Base-by-base conservation (phyloP, 352 stramenopile species). In the Peronospora farinosa region DNA sequence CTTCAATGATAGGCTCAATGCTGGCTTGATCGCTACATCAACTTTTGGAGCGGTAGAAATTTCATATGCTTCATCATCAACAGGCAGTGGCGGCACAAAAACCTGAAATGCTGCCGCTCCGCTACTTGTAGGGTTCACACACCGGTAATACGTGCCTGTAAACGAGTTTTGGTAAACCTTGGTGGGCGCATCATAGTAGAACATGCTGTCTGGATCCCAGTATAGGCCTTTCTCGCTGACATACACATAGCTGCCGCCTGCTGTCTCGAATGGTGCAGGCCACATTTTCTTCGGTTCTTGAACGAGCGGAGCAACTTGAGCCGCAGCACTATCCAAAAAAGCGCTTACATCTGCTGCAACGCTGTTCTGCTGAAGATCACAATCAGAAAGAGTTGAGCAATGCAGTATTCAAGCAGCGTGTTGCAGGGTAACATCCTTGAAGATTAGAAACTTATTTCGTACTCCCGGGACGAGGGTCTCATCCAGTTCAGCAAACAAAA, bases 201-300 rank as follows among this genome's bases (percentile, higher is more conserved):
- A 93, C 78, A 88, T 80, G 51, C 77, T 91, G 54, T 92, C 74
- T 1, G 63, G 57, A 44, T 93, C 76, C 54, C 83, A 93, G 49
- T 90, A 92, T 37, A 93, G 61, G 0, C 83, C 80, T 51, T 55
- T 67, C 23, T 88, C 75, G 32, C 65, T 84, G 13, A 56, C 65
- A 47, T 74, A 93, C 9, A 88, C 62, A 33, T 89, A 93, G 55
- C 74, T 86, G 12, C 80, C 83, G 3, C 83, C 83, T 11, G 55
- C 80, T 9, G 72, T 84, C 60, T 93, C 83, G 41, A 93, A 93
- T 21, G 80, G 78, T 21, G 59, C 53, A 25, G 83, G 83, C 73
- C 79, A 93, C 46, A 57, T 56, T 49, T 93, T 93, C 68, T 78
- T 85, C 13, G 83, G 83, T 54, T 85, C 67, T 47, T 86, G 62